Conservation (phyloP, 345 rosid species). For the Cardiospermum halicacabum region DNA sequence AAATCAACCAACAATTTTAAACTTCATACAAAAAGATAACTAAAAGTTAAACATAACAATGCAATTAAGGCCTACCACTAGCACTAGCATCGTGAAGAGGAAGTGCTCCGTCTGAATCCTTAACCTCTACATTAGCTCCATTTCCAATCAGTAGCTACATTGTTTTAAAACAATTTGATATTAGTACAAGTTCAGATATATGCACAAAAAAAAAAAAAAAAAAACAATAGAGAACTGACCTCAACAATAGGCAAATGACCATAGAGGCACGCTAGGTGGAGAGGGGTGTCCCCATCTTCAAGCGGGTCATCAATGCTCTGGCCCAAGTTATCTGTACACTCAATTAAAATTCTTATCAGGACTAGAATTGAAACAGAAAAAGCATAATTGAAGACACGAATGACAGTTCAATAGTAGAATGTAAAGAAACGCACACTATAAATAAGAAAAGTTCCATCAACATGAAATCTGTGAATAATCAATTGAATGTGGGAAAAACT, state of each 20-base stretch:
- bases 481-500: not conserved
- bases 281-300: conserved; percentile 90
- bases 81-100: conserved; percentile 97
- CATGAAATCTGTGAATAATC: too few species aligned
- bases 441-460: not conserved
- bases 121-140: conserved; percentile 79
- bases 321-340: conserved; percentile 53
- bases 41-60: not conserved
- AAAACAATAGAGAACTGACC: conserved; percentile 34
- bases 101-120: conserved; percentile 91
- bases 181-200: not conserved
- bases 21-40: not conserved
- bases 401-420: not conserved
- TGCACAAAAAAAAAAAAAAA: not conserved
- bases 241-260: conserved; percentile 79
- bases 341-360: not conserved
- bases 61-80: conserved; percentile 45
- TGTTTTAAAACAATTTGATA: not conserved
- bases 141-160: conserved; percentile 74
- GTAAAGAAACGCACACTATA: not conserved
- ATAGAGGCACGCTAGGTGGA: conserved; percentile 85
- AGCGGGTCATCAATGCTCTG: conserved; percentile 77
- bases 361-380: not conserved
- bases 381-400: not conserved
- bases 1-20: not conserved